Percentiles rank a stretch among this genome's conserved stretches.
These are phyloP conservation scores for Quercus lobata DNA, from an alignment of 331 rosid species.

Conservation along the genomic window DNA sequence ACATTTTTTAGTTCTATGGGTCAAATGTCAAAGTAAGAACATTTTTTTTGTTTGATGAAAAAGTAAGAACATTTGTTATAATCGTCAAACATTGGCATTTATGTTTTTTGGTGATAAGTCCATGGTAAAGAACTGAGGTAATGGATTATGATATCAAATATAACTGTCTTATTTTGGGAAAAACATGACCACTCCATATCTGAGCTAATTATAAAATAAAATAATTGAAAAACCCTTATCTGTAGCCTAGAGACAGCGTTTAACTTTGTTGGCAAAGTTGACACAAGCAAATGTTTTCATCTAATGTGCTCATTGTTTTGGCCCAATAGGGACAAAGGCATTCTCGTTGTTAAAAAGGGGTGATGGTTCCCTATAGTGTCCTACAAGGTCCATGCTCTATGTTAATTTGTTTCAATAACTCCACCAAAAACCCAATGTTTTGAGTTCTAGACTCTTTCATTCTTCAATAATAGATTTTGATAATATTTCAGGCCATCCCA, in stretches of 20 bases:
- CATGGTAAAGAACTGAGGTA: not conserved
- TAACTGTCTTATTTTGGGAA: slow-evolving; percentile 8
- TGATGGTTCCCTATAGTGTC: not conserved
- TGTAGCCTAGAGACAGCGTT: not conserved
- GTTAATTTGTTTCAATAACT: slow-evolving; percentile 25
- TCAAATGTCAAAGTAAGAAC: not conserved
- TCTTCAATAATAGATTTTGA: not conserved
- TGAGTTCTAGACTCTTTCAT: not conserved
- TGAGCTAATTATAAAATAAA: too few relatives aligned
- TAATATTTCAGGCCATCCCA: not conserved
- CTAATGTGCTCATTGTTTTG: slow-evolving; percentile 16
- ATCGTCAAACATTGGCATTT: not conserved
- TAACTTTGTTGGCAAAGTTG: not conserved
- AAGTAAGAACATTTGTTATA: slow-evolving; percentile 5
- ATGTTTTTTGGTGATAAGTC: not conserved
- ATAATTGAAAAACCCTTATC: too few relatives aligned
- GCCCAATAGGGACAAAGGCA: not conserved
- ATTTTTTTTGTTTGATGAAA: slow-evolving; percentile 1
- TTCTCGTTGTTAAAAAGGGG: slow-evolving; percentile 48
- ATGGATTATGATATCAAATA: slow-evolving; percentile 21
- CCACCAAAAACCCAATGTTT: not conserved
- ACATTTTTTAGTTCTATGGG: not conserved
- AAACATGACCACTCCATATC: not conserved
- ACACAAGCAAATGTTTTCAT: not conserved
- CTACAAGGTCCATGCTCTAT: slow-evolving; percentile 27